Evolutionary conservation across 768 basidiomycete genomes (phyloP).

Genomic region (Tephrocybe sp.): DNA sequence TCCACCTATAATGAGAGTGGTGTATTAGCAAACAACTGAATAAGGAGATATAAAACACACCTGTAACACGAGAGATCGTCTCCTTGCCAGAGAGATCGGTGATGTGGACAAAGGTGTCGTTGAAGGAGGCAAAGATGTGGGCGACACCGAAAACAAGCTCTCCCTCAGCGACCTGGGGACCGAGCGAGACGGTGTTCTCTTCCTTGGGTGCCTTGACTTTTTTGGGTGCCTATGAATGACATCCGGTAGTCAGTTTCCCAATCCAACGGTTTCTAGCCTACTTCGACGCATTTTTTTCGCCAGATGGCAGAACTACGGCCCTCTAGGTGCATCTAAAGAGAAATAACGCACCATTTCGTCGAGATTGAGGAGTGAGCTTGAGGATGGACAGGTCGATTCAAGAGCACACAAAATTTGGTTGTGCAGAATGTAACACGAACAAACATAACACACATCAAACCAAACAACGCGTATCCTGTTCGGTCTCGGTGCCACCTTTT

Average conservation of each 20-base stretch:
- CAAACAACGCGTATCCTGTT: constrained; percentile 3
- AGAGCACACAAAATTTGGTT: constrained; percentile 16
- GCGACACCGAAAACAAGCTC: constrained; percentile 98
- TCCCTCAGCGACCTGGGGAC: constrained; percentile 94
- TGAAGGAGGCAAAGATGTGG: constrained; percentile 99
- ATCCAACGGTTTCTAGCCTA: constrained; percentile 44
- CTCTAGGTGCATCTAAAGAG: background rate
- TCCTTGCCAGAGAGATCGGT: constrained; percentile 99
- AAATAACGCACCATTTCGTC: constrained; percentile 39
- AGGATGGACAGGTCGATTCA: constrained; percentile 30
- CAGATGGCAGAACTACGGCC: background rate
- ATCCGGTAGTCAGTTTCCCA: constrained; percentile 18
- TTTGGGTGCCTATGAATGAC: constrained; percentile 68
- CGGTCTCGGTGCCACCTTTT: background rate
- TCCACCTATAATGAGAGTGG: constrained; percentile 56
- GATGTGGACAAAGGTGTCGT: constrained; percentile 99
- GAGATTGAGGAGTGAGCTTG: constrained; percentile 29
- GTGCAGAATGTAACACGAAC: constrained; percentile 5
- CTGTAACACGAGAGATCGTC: constrained; percentile 98
- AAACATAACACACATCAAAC: constrained; percentile 6
- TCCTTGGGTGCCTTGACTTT: constrained; percentile 77
- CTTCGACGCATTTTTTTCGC: constrained; percentile 5
- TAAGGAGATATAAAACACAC: constrained; percentile 39
- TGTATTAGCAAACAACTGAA: background rate
- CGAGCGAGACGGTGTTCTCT: constrained; percentile 86